Conservation (phyloP, 2,329 filamentous ascomycete species). For the Alternaria burnsii region DNA sequence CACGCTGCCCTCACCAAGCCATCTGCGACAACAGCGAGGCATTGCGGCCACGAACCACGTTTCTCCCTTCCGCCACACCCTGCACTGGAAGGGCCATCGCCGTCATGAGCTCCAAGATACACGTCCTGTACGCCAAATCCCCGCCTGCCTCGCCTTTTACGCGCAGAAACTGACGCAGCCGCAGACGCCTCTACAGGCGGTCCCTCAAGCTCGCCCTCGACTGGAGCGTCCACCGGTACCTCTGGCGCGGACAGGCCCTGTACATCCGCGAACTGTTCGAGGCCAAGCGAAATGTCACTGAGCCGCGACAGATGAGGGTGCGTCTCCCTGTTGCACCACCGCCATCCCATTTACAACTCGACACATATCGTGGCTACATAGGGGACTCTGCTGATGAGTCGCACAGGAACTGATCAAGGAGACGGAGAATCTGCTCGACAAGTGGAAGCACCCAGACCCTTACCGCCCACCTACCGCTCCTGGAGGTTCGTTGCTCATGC, state of each 20-base stretch:
- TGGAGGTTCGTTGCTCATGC: conserved; percentile 70
- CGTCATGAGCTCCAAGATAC: conserved; percentile 53
- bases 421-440: conserved; percentile 85
- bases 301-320: conserved; percentile 88
- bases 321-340: conserved; percentile 28
- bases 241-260: conserved; percentile 95
- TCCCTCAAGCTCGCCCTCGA: conserved; percentile 92
- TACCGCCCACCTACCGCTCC: conserved; percentile 90
- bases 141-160: conserved; percentile 16
- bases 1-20: conserved; percentile 28
- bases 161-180: conserved; percentile 38
- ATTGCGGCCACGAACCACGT: conserved; percentile 39
- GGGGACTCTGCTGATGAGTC: conserved; percentile 29
- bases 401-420: conserved; percentile 80
- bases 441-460: conserved; percentile 98
- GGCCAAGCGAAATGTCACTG: conserved; percentile 83
- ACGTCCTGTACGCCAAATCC: conserved; percentile 45
- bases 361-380: conserved; percentile 1
- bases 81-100: conserved; percentile 22
- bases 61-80: conserved; percentile 20
- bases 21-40: conserved; percentile 32
- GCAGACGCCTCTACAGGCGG: conserved; percentile 82
- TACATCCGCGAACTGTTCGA: conserved; percentile 97
- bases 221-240: conserved; percentile 90
- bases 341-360: conserved; percentile 1